A percentile compares a stretch with the other conserved stretches of the same genome.
phyloP scores from a whole-genome alignment of 768 basidiomycete genomes.

The Serendipita sp. region DNA sequence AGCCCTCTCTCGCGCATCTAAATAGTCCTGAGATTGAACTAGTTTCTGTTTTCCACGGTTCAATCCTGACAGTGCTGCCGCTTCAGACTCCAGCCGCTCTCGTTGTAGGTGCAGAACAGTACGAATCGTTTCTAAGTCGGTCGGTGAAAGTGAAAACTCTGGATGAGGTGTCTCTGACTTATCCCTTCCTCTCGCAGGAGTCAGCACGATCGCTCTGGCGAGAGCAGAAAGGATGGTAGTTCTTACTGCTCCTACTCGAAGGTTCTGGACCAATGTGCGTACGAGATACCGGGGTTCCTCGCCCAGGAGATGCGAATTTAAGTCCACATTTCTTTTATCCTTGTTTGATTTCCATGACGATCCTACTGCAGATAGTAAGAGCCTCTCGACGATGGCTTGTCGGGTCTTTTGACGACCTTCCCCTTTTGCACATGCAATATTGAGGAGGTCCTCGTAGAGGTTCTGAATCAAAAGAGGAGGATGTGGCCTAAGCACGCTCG shows the following conservation, averaged over 20 bases:
- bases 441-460: slow-evolving; percentile 51
- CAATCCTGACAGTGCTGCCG: slow-evolving; percentile 11
- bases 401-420: slow-evolving; percentile 60
- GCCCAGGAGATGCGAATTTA: slow-evolving; percentile 16
- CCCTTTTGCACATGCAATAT: slow-evolving; percentile 53
- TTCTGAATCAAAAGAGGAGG: slow-evolving; percentile 43
- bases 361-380: slow-evolving; percentile 63
- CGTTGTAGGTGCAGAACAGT: slow-evolving; percentile 12
- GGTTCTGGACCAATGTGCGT: slow-evolving; percentile 52
- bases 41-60: slow-evolving; percentile 16
- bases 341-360: not conserved
- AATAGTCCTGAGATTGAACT: slow-evolving; percentile 21
- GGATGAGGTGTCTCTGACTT: not conserved
- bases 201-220: slow-evolving; percentile 59
- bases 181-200: slow-evolving; percentile 20
- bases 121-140: not conserved
- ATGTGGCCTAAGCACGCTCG: slow-evolving; percentile 53
- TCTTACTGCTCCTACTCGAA: slow-evolving; percentile 78
- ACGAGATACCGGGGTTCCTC: slow-evolving; percentile 79
- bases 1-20: slow-evolving; percentile 18
- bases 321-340: not conserved
- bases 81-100: not conserved
- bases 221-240: slow-evolving; percentile 67
- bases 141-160: not conserved
- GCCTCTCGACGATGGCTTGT: slow-evolving; percentile 58